Evolutionary conservation across 768 basidiomycete genomes (phyloP), one percentile per base, ranked within the genome.

Genomic region (Hysterangium stoloniferum): DNA sequence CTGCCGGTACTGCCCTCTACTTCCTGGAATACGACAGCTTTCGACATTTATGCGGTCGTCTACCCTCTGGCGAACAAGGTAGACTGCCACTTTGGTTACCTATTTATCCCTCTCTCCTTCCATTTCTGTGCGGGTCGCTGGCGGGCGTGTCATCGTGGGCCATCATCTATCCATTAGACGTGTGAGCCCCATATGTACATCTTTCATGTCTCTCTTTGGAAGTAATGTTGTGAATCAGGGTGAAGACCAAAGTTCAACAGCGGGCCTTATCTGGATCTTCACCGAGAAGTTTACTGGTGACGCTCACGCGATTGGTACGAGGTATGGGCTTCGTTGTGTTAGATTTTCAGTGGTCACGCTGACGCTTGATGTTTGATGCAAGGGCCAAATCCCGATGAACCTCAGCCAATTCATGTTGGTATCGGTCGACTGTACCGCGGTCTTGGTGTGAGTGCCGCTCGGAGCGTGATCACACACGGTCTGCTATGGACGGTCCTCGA

Each of bases 191-290:
- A 19, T 27, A 40, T 46, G 32, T 38, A 20, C 24, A 33, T 28
- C 31, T 19, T 46, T 35, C 33, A 38, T 36, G 37, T 29, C n/a
- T 41, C 22, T 4, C 13, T 38, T 40, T 56, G 55, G 51, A 48
- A 34, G 52, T 57, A 36, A 58, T 50, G 48, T 34, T 59, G 20
- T 40, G 55, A 28, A 55, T 17, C 56, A 89, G 86, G 36, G 86
- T 92, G 38, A 91, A 95, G 75, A 97, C 94, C 0, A 95, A 94
- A 68, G 75, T 94, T n/a, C 94, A 97, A 64, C 88, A 94, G 66
- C 81, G 94, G 46, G 82, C 90, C 22, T 70, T 97, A 45, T 84
- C 91, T 4, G 87, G 89, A 40, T 77, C 86, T 55, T 73, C 70
- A 45, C 80, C 82, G 54, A 80, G 88, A 48, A 77, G 84, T 45